Percentiles rank a stretch among this genome's conserved stretches.
These are phyloP conservation scores for Mycena metata DNA, from an alignment of 768 basidiomycete genomes.

Conservation along the genomic window DNA sequence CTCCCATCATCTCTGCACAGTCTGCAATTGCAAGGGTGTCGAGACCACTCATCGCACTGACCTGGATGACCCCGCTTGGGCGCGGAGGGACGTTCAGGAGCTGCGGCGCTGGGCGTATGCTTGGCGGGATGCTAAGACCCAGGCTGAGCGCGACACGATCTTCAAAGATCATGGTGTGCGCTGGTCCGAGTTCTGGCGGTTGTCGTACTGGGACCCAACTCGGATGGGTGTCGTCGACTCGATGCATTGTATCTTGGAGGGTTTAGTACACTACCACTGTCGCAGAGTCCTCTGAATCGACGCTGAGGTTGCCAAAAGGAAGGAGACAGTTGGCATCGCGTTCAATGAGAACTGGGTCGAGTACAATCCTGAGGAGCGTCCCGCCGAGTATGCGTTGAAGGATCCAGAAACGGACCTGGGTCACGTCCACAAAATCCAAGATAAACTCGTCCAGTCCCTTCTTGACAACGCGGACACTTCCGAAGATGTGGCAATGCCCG, in stretches of 20 bases:
- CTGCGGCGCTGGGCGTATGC: conserved; percentile 33
- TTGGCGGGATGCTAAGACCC: conserved; percentile 27
- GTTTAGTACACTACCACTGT: no score
- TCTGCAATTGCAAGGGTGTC: conserved; percentile 42
- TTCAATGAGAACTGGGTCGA: conserved; percentile 32
- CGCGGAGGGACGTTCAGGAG: conserved; percentile 23
- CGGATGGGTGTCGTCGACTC: conserved; percentile 45
- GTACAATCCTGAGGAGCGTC: conserved; percentile 23
- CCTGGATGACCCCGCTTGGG: conserved; percentile 34
- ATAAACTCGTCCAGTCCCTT: conserved; percentile 19
- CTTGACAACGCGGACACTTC: background rate
- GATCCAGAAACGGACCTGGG: conserved; percentile 5
- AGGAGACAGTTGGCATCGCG: conserved; percentile 17
- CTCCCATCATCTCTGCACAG: conserved; percentile 44
- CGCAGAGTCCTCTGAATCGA: no score
- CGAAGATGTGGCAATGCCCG: conserved; percentile 14
- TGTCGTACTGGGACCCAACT: conserved; percentile 49
- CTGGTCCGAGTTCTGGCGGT: conserved; percentile 44
- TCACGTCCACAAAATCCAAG: conserved; percentile 12
- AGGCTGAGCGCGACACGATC: conserved; percentile 35
- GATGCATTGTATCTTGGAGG: conserved; percentile 47
- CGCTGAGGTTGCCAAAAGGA: conserved; percentile 28
- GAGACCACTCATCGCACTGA: conserved; percentile 30
- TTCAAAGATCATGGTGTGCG: conserved; percentile 40
- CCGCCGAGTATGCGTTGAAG: conserved; percentile 13